Base-by-base conservation (phyloP, 2,329 filamentous ascomycete genomes). In the Triangularia verruculosa region DNA sequence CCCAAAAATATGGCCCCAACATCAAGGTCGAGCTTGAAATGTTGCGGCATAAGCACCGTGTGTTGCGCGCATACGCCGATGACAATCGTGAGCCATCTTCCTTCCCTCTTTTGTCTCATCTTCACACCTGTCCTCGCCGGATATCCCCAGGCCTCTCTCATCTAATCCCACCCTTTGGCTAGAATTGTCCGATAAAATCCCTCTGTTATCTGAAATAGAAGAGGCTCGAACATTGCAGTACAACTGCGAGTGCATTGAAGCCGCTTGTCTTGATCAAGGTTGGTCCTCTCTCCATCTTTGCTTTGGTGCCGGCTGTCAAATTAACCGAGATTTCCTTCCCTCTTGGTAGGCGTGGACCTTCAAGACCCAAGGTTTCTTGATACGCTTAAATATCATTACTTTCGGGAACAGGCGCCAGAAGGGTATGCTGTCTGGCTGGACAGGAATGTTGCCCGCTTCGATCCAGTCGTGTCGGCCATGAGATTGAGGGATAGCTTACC, bases 151-250 rank as follows among this genome's bases (percentile, higher is more conserved):
- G 22, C 9, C 22, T 28, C 12, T 17, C 15, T 25, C 51, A n/a
- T 54, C 51, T 28, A 28, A 25, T 54, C 15, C 25, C 51, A 4
- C 15, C 17, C 17, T 47, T 13, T 57, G 27, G 65, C 34, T 70
- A 81, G 79, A 78, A 61, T 66, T 80, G 55, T 71, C 74, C 30
- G 73, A 75, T 52, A 74, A 73, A 65, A 71, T 81, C 56, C 79
- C 80, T 24, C 74, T 78, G 66, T 73, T 85, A 61, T 86, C 82
- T 60, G 82, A 85, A 66, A 77, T 80, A 24, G 84, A 86, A 72
- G 84, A 86, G 72, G 84, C 84, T 25, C 78, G 84, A 62, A 77
- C 79, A 39, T 74, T 86, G 60, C 84, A 86, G 71, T 84, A 86
- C 69, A 81, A 80, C 67, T 86, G 83, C 74, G 84, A 86, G 74